A percentile compares a stretch with the other conserved stretches of the same genome.
phyloP scores from a whole-genome alignment of 2,329 filamentous ascomycete genomes.

The Curvularia lunata region DNA sequence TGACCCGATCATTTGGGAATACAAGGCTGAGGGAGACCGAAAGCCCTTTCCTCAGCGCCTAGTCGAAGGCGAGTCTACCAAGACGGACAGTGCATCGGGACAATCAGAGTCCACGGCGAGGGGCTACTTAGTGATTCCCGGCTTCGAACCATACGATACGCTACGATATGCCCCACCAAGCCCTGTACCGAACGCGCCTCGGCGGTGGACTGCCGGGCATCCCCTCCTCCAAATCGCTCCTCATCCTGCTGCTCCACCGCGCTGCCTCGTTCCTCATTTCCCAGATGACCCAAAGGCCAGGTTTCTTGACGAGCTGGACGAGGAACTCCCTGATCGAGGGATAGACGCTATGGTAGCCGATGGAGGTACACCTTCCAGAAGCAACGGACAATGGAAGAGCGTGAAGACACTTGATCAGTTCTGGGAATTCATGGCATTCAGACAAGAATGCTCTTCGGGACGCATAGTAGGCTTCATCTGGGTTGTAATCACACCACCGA shows the following conservation, averaged over 20 bases:
- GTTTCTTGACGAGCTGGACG: slow-evolving; percentile 86
- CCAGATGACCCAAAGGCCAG: slow-evolving; percentile 95
- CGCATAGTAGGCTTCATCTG: slow-evolving; percentile 93
- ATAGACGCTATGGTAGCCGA: slow-evolving; percentile 42
- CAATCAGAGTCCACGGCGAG: slow-evolving; percentile 57
- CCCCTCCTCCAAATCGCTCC: slow-evolving; percentile 77
- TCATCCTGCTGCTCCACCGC: slow-evolving; percentile 71
- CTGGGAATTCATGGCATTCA: slow-evolving; percentile 97
- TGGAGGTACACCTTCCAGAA: slow-evolving; percentile 54
- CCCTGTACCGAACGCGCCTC: slow-evolving; percentile 47
- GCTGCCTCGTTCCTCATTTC: slow-evolving; percentile 86
- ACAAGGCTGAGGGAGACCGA: slow-evolving; percentile 52
- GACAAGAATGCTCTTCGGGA: slow-evolving; percentile 94
- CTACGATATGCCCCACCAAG: slow-evolving; percentile 74
- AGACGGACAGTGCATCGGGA: slow-evolving; percentile 21
- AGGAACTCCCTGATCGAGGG: slow-evolving; percentile 69
- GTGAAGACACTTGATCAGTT: slow-evolving; percentile 87
- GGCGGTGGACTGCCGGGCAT: slow-evolving; percentile 65
- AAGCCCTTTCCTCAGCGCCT: slow-evolving; percentile 42
- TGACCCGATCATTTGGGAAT: slow-evolving; percentile 71
- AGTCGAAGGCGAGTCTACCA: slow-evolving; percentile 34
- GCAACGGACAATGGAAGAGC: slow-evolving; percentile 78
- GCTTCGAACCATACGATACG: slow-evolving; percentile 81
- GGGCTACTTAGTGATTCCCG: slow-evolving; percentile 86
- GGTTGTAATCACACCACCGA: slow-evolving; percentile 77